These are phyloP conservation scores for Halenospora varia DNA, from an alignment of 495 filamentous ascomycete species.

Conservation along the genomic window DNA sequence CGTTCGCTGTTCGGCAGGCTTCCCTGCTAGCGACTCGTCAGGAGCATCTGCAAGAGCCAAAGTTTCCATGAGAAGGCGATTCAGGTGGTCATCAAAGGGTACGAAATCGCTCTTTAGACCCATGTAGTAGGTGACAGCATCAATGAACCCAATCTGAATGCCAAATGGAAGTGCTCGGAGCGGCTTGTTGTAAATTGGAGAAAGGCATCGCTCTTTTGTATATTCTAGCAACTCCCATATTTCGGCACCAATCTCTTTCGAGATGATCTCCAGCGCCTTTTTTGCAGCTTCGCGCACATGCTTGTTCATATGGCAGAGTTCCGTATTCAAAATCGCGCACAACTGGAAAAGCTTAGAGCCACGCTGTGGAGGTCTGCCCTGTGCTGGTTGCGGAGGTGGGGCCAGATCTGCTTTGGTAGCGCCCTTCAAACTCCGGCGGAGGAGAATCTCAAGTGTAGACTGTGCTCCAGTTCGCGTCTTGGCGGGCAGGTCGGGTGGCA, in stretches of 20 bases:
- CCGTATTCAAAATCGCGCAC: conserved; percentile 76
- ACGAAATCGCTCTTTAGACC: conserved; percentile 81
- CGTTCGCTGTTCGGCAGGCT: conserved; percentile 83
- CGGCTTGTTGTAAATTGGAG: conserved; percentile 91
- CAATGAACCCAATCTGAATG: conserved; percentile 95
- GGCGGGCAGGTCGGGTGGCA: conserved; percentile 85
- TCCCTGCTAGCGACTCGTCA: conserved; percentile 80
- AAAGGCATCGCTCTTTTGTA: conserved; percentile 79
- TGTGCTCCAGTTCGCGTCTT: conserved; percentile 78
- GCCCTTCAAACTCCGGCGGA: conserved; percentile 69
- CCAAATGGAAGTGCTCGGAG: conserved; percentile 86
- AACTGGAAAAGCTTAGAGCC: conserved; percentile 61
- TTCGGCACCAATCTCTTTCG: conserved; percentile 67
- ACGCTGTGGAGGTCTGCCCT: conserved; percentile 32
- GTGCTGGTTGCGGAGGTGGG: conserved; percentile 33
- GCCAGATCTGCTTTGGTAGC: conserved; percentile 71
- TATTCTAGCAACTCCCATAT: conserved; percentile 82
- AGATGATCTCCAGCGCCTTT: conserved; percentile 73
- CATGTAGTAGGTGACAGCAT: conserved; percentile 92
- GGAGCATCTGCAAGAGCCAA: conserved; percentile 89
- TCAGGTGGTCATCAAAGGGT: conserved; percentile 84
- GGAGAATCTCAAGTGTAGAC: conserved; percentile 71
- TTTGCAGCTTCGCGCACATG: conserved; percentile 86
- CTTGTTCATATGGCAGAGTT: conserved; percentile 90
- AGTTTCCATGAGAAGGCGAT: conserved; percentile 85